phyloP scores from a whole-genome alignment of 257 asterid genomes.

The Apocynum venetum region DNA sequence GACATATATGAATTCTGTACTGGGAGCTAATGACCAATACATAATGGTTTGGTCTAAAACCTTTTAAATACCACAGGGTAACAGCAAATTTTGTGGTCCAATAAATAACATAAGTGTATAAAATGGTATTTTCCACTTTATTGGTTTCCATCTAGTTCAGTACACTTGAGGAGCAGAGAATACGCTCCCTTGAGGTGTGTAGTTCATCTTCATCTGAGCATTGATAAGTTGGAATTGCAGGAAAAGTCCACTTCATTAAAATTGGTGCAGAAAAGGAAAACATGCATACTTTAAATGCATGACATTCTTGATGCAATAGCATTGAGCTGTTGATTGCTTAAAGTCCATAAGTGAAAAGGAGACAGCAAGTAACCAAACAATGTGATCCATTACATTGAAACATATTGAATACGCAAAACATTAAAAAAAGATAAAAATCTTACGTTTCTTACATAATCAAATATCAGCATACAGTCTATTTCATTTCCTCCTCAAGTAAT shows the following conservation, averaged over 20 bases:
- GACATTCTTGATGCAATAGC: background rate
- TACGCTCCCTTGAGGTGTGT: background rate
- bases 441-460: too few relatives aligned
- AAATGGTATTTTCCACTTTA: background rate
- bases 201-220: background rate
- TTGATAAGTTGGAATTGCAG: background rate
- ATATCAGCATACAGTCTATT: too few relatives aligned
- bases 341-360: background rate
- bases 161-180: background rate
- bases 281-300: background rate
- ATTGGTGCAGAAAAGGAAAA: background rate
- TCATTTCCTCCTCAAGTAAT: too few relatives aligned
- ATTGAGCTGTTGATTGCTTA: background rate
- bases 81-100: background rate
- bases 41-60: background rate
- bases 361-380: background rate
- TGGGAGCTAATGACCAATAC: background rate
- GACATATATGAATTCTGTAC: background rate
- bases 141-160: background rate
- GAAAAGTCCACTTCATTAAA: background rate
- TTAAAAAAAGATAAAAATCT: too few relatives aligned
- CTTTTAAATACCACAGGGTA: background rate
- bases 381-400: too few relatives aligned
- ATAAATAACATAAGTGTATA: background rate
- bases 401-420: too few relatives aligned